phyloP scores from a whole-genome alignment of 2,329 filamentous ascomycete genomes.

The Exophiala spinifera region DNA sequence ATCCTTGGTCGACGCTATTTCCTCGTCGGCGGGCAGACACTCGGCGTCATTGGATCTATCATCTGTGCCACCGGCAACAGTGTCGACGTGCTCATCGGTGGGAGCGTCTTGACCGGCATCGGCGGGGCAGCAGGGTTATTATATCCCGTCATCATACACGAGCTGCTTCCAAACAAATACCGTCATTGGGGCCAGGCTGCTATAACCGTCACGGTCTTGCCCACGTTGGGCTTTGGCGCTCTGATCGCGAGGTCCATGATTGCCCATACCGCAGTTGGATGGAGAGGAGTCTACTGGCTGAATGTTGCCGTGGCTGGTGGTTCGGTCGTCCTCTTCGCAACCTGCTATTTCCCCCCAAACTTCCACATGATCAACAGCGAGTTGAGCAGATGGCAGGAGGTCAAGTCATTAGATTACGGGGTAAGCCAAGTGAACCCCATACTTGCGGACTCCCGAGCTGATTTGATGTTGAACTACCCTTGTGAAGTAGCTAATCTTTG shows the following conservation, averaged over 20 bases:
- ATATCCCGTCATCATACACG: conserved; percentile 39
- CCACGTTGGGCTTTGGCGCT: conserved; percentile 38
- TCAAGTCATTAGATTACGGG: conserved; percentile 46
- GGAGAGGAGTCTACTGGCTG: conserved; percentile 52
- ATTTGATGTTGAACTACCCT: no score
- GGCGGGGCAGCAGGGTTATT: conserved; percentile 39
- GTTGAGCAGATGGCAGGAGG: conserved; percentile 35
- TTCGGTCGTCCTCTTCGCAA: conserved; percentile 41
- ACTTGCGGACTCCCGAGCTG: no score
- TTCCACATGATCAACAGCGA: conserved; percentile 45
- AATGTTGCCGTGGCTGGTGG: conserved; percentile 45
- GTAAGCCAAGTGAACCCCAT: conserved; percentile 1
- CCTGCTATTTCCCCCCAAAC: conserved; percentile 50
- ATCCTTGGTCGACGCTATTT: conserved; percentile 38
- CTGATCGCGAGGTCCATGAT: conserved; percentile 47
- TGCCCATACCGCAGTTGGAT: conserved; percentile 41
- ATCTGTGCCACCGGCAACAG: conserved; percentile 37
- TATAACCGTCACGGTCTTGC: conserved; percentile 37
- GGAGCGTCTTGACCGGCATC: conserved; percentile 38
- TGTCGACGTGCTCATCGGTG: conserved; percentile 39
- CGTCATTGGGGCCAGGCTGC: conserved; percentile 36
- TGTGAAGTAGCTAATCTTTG: no score
- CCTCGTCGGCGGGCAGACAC: conserved; percentile 31
- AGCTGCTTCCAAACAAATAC: conserved; percentile 41
- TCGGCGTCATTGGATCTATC: conserved; percentile 40